Evolutionary conservation across 2,329 filamentous ascomycete genomes (phyloP), one percentile per base, ranked within the genome.

Genomic region (Phaeosphaeriaceae sp.): DNA sequence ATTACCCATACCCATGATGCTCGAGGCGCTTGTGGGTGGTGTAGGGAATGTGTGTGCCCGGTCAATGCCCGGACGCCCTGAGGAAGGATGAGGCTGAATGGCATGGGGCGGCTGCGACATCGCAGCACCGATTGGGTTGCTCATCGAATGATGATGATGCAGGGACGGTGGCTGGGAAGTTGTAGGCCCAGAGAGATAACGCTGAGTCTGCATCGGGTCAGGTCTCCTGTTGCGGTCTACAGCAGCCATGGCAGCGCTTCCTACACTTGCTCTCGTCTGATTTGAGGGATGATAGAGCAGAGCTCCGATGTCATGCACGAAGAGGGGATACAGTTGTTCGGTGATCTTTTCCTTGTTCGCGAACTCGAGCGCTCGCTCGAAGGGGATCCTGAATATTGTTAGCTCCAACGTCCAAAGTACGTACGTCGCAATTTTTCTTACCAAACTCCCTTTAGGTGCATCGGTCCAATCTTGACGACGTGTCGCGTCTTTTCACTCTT

Each of bases 311-410:
- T 98, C 96, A 79, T 98, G 93, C 41, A 98, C 95, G 76, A 99
- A 99, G 49, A 99, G 84, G 52, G 95, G 95, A 78, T 98, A 99
- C 54, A 98, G 82, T 48, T 93, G 83, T 79, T 98, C 94, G 0
- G 95, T 98, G 64, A 98, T 99, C 82, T 98, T 98, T 80, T 99
- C 95, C 85, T 97, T 98, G 83, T 99, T 99, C 65, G 95, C 95
- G 76, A 99, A 98, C 71, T 98, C 95, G 53, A 99, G 82, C n/a
- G 95, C 95, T 66, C 95, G 90, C 69, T 98, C 95, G 71, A 96
- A 98, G 1, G 95, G 95, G 72, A 99, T 99, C 93, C 93, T 97
- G 68, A 19, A 10, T 6, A 7, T 7, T 22, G 54, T 71, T 51
- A 70, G 59, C 42, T 2, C 24, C 19, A n/a, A 3, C 15, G 15